Conservation (phyloP, 2,329 filamentous ascomycete species). For the Lachnellula suecica region DNA sequence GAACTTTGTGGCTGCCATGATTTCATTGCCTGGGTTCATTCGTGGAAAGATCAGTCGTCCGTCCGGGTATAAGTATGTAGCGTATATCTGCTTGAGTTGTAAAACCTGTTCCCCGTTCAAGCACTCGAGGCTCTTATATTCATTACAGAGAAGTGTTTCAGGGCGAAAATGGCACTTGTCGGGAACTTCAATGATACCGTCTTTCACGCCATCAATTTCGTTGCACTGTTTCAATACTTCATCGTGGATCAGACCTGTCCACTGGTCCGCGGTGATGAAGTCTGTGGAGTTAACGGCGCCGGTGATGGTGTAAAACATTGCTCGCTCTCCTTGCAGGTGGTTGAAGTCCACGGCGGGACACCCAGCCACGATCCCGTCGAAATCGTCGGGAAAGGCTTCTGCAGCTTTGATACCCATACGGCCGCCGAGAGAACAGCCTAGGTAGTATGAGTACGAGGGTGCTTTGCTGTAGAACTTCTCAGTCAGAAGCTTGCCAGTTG, state of each 20-base stretch:
- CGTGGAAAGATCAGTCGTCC: conserved; percentile 27
- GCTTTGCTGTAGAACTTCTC: conserved; percentile 34
- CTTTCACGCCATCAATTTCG: conserved; percentile 44
- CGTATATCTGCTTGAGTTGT: conserved; percentile 19
- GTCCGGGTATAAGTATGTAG: conserved; percentile 13
- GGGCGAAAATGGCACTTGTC: conserved; percentile 35
- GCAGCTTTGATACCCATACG: conserved; percentile 37
- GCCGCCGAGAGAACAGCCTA: conserved; percentile 39
- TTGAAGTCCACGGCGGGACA: conserved; percentile 32
- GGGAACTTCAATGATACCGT: conserved; percentile 43
- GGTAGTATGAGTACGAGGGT: conserved; percentile 37
- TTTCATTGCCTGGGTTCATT: conserved; percentile 47
- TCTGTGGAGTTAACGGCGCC: conserved; percentile 1
- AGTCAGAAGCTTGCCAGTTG: conserved; percentile 34
- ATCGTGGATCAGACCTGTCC: conserved; percentile 29
- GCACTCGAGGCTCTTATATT: conserved; percentile 8
- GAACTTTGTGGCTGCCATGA: conserved; percentile 36
- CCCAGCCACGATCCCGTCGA: conserved; percentile 35
- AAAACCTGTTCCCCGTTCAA: conserved; percentile 17
- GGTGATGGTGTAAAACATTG: conserved; percentile 1
- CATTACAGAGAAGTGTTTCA: conserved; percentile 23
- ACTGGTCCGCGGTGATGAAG: neutral
- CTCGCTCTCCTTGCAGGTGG: conserved; percentile 6
- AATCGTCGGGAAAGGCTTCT: conserved; percentile 34
- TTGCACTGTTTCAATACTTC: conserved; percentile 49